Conservation (phyloP, 495 filamentous ascomycete genomes). For the Hyaloscypha finlandica region DNA sequence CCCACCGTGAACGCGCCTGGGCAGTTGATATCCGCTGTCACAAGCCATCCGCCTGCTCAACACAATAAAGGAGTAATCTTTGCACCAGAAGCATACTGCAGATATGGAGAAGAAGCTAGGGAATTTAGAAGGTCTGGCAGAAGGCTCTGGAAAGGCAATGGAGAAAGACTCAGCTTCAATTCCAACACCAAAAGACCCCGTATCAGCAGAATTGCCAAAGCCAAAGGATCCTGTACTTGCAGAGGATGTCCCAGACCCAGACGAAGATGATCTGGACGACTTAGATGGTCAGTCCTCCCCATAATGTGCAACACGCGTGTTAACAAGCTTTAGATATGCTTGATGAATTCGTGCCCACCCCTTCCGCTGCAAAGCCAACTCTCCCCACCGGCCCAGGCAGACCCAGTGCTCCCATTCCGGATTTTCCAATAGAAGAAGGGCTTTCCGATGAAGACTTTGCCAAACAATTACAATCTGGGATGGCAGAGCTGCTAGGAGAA, state of each 20-base stretch:
- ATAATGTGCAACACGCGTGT: background rate
- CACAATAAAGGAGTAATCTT: background rate
- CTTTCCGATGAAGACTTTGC: slow-evolving; percentile 73
- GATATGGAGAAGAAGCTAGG: slow-evolving; percentile 33
- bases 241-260: slow-evolving; percentile 62
- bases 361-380: slow-evolving; percentile 54
- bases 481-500: slow-evolving; percentile 78
- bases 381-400: slow-evolving; percentile 42
- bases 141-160: slow-evolving; percentile 11
- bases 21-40: background rate
- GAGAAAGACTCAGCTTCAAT: slow-evolving; percentile 22
- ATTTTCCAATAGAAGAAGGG: slow-evolving; percentile 27
- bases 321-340: slow-evolving; percentile 68
- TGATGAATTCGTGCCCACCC: slow-evolving; percentile 75
- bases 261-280: slow-evolving; percentile 88
- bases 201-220: slow-evolving; percentile 11
- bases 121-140: slow-evolving; percentile 22
- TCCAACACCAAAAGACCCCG: slow-evolving; percentile 8
- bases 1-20: background rate
- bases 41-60: background rate
- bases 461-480: slow-evolving; percentile 80
- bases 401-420: slow-evolving; percentile 32
- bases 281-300: slow-evolving; percentile 68
- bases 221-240: slow-evolving; percentile 4
- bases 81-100: background rate